These are phyloP conservation scores for Cercospora nicotianae DNA, from an alignment of 2,329 filamentous ascomycete species.

Conservation along the genomic window DNA sequence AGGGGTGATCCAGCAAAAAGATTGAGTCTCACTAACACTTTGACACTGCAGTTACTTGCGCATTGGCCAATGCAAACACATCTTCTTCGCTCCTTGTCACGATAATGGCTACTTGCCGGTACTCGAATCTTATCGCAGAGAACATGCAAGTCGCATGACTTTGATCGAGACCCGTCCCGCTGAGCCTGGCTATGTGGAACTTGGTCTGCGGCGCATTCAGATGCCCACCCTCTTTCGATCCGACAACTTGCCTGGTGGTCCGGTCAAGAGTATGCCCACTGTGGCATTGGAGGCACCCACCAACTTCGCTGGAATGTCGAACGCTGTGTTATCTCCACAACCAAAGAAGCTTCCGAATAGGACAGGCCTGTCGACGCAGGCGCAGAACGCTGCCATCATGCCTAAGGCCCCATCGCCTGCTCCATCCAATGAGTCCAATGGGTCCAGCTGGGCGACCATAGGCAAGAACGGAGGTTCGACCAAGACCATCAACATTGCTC, in stretches of 20 bases:
- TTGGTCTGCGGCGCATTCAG: slow-evolving; percentile 44
- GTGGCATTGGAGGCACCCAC: neutral
- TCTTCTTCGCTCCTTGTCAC: slow-evolving; percentile 51
- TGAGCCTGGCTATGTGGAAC: slow-evolving; percentile 43
- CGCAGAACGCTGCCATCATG: slow-evolving; percentile 11
- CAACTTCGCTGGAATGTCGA: neutral
- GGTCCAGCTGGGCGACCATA: slow-evolving; percentile 42
- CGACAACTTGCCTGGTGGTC: slow-evolving; percentile 31
- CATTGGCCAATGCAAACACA: slow-evolving; percentile 47
- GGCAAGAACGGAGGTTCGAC: slow-evolving; percentile 40
- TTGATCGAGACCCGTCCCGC: slow-evolving; percentile 48
- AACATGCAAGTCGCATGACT: slow-evolving; percentile 44
- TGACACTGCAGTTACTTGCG: slow-evolving; percentile 36
- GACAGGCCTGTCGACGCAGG: slow-evolving; percentile 5
- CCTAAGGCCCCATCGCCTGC: slow-evolving; percentile 28
- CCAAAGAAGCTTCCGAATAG: neutral
- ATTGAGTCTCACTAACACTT: neutral
- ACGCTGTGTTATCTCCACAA: neutral
- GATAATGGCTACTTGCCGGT: slow-evolving; percentile 50
- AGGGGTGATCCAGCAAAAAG: neutral
- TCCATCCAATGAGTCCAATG: slow-evolving; percentile 22
- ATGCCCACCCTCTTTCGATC: slow-evolving; percentile 47
- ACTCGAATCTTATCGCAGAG: slow-evolving; percentile 48
- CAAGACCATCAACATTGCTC: slow-evolving; percentile 44
- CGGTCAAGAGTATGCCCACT: slow-evolving; percentile 10